Conservation (phyloP, 345 rosid species). For the Trapa bicornis region DNA sequence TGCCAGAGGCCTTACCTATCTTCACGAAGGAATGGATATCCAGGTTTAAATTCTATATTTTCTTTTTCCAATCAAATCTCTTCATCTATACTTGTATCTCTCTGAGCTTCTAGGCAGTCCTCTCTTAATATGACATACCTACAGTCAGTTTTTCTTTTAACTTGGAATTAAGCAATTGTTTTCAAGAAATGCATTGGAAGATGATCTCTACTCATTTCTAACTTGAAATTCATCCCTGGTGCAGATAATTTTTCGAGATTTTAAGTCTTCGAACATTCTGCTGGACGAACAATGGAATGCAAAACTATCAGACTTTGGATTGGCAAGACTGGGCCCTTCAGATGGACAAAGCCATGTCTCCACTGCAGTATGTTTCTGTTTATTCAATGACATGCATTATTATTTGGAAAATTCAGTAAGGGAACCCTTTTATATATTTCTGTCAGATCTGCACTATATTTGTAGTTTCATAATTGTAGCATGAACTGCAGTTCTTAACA, state of each 20-base stretch:
- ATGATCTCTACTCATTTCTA: not conserved
- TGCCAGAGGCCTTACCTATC: conserved; percentile 76
- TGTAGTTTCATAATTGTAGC: not conserved
- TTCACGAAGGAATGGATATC: conserved; percentile 92
- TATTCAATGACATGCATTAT: not conserved
- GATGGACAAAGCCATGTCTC: conserved; percentile 88
- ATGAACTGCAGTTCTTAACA: not conserved
- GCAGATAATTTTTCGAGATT: conserved; percentile 90
- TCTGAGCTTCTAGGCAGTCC: not conserved
- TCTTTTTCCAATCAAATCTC: not conserved
- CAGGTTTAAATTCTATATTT: conserved; percentile 37
- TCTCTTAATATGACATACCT: not conserved
- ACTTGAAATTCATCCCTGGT: not conserved
- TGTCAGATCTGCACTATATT: not conserved
- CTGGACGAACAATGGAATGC: conserved; percentile 90
- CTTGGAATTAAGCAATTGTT: not conserved
- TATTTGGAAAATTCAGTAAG: not conserved
- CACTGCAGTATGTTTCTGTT: conserved; percentile 46
- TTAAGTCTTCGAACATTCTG: conserved; percentile 89
- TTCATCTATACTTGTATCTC: not conserved
- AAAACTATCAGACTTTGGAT: conserved; percentile 83
- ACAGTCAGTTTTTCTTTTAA: too few relatives aligned
- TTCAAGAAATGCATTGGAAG: not conserved
- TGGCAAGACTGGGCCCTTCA: conserved; percentile 92
- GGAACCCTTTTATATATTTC: not conserved